Evolutionary conservation across 441 rosid genomes (phyloP), one percentile per base, ranked within the genome.

Genomic region (Adansonia rubrostipa): DNA sequence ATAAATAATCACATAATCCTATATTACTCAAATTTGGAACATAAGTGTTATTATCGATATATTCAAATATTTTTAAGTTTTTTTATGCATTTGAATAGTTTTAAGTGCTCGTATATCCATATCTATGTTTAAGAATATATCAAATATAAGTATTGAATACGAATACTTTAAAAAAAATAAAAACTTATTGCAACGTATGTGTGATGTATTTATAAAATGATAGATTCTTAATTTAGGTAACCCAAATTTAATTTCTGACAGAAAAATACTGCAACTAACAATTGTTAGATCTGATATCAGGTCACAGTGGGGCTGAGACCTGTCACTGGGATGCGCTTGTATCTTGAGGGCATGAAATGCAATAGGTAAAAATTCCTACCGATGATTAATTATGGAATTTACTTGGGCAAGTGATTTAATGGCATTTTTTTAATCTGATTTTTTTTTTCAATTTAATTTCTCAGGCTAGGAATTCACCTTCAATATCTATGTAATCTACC

Each of bases 311-410:
- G 87, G 71, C 85, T 78, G 64, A 86, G 70, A 7, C 94, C 98
- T 0, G 89, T 93, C 48, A 93, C 97, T 0, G 99, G 99, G 73
- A 82, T 96, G 84, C 89, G 99, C 45, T 77, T 96, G 65, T 96
- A 85, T 63, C 94, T 96, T 0, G 98, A 96, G 80, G 97, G 99
- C 84, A 92, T 84, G 90, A 96, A 92, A 86, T 87, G 92, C 88
- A 89, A 93, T 80, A 89, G 97, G 96, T 93, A 88, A 42, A 15
- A 22, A 53, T 50, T 28, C 20, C 28, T 8, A 50, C 24, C 44
- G 6, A 5, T 14, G 56, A 51, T 4, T 63, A 63, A 8, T 11
- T 36, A 14, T 15, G 11, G 15, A 33, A 63, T 36, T 6, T 15
- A 40, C 6, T 19, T 8, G 13, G 63, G 58, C 14, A 0, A 6